Percentiles rank a stretch among this genome's conserved stretches.
phyloP scores from a whole-genome alignment of 176 grass and related monocot genomes.

The Triticum dicoccoides region DNA sequence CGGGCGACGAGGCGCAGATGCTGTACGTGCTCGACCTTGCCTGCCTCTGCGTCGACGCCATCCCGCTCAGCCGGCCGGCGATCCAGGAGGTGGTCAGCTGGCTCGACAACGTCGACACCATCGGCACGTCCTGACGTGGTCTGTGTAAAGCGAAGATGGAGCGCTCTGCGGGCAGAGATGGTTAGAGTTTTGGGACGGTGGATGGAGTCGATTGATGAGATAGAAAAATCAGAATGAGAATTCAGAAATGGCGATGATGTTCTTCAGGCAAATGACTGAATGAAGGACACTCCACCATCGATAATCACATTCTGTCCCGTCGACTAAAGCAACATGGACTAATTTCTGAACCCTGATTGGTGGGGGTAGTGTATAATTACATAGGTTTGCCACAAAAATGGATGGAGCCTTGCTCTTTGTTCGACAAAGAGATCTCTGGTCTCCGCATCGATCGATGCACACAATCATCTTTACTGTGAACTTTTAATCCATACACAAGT shows the following conservation, averaged over 20 bases:
- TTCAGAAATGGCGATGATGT: neutral
- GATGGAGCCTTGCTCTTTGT: too few species aligned
- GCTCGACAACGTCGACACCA: conserved; percentile 49
- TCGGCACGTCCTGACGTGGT: neutral
- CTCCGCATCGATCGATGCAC: too few species aligned
- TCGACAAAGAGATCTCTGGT: too few species aligned
- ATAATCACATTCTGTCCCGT: neutral
- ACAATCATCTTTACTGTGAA: too few species aligned
- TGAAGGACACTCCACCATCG: neutral
- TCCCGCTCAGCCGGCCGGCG: conserved; percentile 44
- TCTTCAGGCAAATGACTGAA: neutral
- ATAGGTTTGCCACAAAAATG: too few species aligned
- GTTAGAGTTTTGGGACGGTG: too few species aligned
- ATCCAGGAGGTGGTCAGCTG: conserved; percentile 56
- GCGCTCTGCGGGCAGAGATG: neutral
- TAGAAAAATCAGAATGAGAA: neutral
- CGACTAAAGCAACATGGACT: too few species aligned
- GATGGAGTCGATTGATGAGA: neutral
- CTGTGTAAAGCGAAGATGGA: neutral
- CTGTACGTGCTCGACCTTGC: conserved; percentile 56
- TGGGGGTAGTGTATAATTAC: too few species aligned
- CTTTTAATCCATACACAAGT: too few species aligned
- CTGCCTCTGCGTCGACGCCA: conserved; percentile 32
- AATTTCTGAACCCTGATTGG: too few species aligned
- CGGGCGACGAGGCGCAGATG: conserved; percentile 37